phyloP scores from a whole-genome alignment of 2,329 filamentous ascomycete species.

The Diaporthe eres region DNA sequence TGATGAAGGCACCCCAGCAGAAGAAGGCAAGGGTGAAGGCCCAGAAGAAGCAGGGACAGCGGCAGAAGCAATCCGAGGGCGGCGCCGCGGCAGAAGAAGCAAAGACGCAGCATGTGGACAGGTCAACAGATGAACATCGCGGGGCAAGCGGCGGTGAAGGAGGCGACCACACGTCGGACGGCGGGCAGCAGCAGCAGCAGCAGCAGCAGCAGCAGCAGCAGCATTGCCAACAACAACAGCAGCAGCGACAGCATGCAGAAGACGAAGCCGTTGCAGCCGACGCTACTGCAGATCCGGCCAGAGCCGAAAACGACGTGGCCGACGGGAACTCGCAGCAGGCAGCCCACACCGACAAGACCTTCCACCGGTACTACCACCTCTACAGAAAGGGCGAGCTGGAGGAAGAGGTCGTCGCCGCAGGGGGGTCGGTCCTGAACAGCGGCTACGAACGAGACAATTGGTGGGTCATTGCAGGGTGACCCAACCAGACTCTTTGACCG shows the following conservation, averaged over 20 bases:
- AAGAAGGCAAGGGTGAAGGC: slow-evolving; percentile 34
- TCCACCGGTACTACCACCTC: slow-evolving; percentile 94
- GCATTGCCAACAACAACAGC: slow-evolving; percentile 11
- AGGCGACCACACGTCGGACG: slow-evolving; percentile 21
- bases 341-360: slow-evolving; percentile 68
- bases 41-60: slow-evolving; percentile 33
- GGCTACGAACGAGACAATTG: slow-evolving; percentile 99
- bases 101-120: slow-evolving; percentile 17
- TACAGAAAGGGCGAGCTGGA: slow-evolving; percentile 91
- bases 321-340: slow-evolving; percentile 34
- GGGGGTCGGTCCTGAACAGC: slow-evolving; percentile 80
- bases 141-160: slow-evolving; percentile 40
- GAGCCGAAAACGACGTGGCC: slow-evolving; percentile 30
- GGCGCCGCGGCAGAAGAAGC: slow-evolving; percentile 16
- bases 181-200: slow-evolving; percentile 26
- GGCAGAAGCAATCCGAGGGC: slow-evolving; percentile 4
- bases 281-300: slow-evolving; percentile 33
- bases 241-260: slow-evolving; percentile 8
- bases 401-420: slow-evolving; percentile 79
- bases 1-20: slow-evolving; percentile 67
- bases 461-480: slow-evolving; percentile 80
- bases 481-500: not conserved
- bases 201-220: slow-evolving; percentile 4
- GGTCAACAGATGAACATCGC: slow-evolving; percentile 30
- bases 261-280: slow-evolving; percentile 15